Evolutionary conservation across 805 yeast species (phyloP).

Genomic region (Candida methanosorbosa): DNA sequence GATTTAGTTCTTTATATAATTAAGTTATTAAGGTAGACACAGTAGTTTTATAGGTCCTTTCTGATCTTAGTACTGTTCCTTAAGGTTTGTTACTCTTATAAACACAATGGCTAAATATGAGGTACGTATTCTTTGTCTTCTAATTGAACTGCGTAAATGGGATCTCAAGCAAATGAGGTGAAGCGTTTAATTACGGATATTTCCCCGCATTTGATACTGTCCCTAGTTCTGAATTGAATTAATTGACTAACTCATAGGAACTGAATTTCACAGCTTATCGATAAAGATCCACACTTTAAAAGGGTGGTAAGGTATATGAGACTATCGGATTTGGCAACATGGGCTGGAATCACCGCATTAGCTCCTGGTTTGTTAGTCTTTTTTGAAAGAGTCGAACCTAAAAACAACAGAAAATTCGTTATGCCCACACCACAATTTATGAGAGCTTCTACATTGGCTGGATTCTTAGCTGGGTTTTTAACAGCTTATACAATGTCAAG

Average conservation of each 20-base stretch:
- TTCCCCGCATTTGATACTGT: too few relatives aligned
- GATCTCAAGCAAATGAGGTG: too few relatives aligned
- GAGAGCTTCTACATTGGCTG: constrained; percentile 54
- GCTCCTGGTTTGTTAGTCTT: constrained; percentile 39
- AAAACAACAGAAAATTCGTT: constrained; percentile 32
- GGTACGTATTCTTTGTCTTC: too few relatives aligned
- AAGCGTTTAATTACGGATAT: too few relatives aligned
- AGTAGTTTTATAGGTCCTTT: too few relatives aligned
- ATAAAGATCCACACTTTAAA: constrained; percentile 67
- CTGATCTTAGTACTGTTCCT: too few relatives aligned
- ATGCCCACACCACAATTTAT: constrained; percentile 47
- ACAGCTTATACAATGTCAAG: constrained; percentile 61
- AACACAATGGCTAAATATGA: not conserved
- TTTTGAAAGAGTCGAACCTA: constrained; percentile 40
- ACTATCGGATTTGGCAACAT: constrained; percentile 48
- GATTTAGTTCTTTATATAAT: too few relatives aligned
- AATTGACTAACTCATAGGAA: not conserved
- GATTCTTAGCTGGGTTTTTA: constrained; percentile 66
- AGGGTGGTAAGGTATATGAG: constrained; percentile 71
- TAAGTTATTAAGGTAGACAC: too few relatives aligned
- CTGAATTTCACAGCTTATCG: constrained; percentile 39
- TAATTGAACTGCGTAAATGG: too few relatives aligned
- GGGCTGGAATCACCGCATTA: constrained; percentile 38
- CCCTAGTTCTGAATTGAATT: too few relatives aligned
- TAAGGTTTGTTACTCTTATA: too few relatives aligned